phyloP scores from a whole-genome alignment of 208 protist genomes.

The Trypanosomatidae sp. region DNA sequence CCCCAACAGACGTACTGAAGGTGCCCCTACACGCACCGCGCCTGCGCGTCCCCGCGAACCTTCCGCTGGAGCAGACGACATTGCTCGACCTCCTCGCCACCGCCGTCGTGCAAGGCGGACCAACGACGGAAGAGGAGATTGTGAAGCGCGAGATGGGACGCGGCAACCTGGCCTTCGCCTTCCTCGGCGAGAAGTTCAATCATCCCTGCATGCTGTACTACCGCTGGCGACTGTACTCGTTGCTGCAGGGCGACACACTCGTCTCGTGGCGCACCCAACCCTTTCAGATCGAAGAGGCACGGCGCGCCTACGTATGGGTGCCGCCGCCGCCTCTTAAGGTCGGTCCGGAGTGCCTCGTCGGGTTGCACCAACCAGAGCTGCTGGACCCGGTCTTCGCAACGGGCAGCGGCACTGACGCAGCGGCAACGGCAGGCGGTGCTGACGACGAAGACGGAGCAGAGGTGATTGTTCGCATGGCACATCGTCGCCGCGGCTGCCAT shows the following conservation, averaged over 20 bases:
- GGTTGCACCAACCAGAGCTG: constrained; percentile 22
- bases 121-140: constrained; percentile 79
- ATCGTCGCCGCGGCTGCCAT: constrained; percentile 3
- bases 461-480: constrained; percentile 2
- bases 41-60: constrained; percentile 32
- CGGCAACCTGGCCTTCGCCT: constrained; percentile 65
- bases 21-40: constrained; percentile 26
- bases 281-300: constrained; percentile 66
- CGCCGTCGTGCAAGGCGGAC: constrained; percentile 65
- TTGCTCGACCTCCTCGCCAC: constrained; percentile 73
- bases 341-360: constrained; percentile 46
- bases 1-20: constrained; percentile 15
- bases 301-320: constrained; percentile 66
- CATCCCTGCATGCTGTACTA: constrained; percentile 78
- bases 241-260: constrained; percentile 76
- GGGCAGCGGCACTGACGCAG: background rate
- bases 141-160: constrained; percentile 50
- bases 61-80: constrained; percentile 53
- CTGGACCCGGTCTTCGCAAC: background rate
- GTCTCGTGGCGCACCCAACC: constrained; percentile 65
- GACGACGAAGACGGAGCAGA: background rate
- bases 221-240: constrained; percentile 84
- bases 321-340: constrained; percentile 50
- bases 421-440: background rate
- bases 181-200: constrained; percentile 50